Percentiles rank a stretch among this genome's conserved stretches.
These are phyloP conservation scores for Fragilariopsis cylindrus DNA, from an alignment of 108 stramenopile genomes.

Conservation along the genomic window DNA sequence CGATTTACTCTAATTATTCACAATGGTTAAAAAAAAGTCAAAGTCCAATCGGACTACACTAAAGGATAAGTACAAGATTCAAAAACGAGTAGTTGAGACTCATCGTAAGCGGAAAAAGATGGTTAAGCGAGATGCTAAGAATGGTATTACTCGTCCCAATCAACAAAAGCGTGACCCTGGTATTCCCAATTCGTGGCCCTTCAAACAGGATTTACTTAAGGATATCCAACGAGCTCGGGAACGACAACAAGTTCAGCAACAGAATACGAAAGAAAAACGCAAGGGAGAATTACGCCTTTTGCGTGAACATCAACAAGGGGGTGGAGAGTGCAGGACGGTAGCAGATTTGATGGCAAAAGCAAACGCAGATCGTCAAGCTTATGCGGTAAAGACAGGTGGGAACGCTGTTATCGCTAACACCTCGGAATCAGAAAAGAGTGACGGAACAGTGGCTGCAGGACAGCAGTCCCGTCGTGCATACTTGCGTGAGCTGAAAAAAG, in stretches of 20 bases:
- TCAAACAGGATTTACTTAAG: slow-evolving; percentile 95
- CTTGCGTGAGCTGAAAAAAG: slow-evolving; percentile 92
- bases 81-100: slow-evolving; percentile 90
- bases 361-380: slow-evolving; percentile 42
- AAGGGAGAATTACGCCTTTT: slow-evolving; percentile 43
- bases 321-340: slow-evolving; percentile 54
- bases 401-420: neutral
- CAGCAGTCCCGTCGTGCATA: slow-evolving; percentile 85
- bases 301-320: slow-evolving; percentile 48
- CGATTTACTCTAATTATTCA: neutral
- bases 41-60: slow-evolving; percentile 96
- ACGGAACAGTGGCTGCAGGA: slow-evolving; percentile 53
- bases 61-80: slow-evolving; percentile 98
- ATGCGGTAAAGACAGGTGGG: slow-evolving; percentile 26
- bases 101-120: slow-evolving; percentile 91
- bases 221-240: slow-evolving; percentile 81
- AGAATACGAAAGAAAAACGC: slow-evolving; percentile 69
- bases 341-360: slow-evolving; percentile 59
- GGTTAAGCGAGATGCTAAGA: slow-evolving; percentile 81
- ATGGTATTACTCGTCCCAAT: slow-evolving; percentile 55
- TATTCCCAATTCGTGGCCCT: slow-evolving; percentile 99
- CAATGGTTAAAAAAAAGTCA: slow-evolving; percentile 98
- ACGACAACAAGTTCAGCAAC: slow-evolving; percentile 67
- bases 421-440: slow-evolving; percentile 20
- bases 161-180: slow-evolving; percentile 95